phyloP scores from a whole-genome alignment of 768 basidiomycete species.

The Russula ochroleuca region DNA sequence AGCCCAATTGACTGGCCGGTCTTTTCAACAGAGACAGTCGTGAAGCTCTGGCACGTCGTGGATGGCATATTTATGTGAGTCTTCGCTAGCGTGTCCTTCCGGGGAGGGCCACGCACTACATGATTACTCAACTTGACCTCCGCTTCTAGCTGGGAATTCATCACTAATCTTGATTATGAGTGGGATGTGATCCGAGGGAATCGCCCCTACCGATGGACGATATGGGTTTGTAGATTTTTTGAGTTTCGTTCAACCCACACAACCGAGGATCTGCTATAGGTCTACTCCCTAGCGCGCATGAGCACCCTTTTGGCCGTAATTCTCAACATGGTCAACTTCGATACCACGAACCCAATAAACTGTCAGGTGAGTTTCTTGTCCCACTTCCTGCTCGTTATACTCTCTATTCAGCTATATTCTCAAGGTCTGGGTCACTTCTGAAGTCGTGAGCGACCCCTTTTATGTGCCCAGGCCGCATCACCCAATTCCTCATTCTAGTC shows the following conservation, averaged over 20 bases:
- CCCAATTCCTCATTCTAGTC: no score
- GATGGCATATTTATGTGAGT: constrained; percentile 12
- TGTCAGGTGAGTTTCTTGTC: no score
- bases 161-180: background rate
- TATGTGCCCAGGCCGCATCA: background rate
- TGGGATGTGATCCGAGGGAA: constrained; percentile 2
- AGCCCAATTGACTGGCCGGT: background rate
- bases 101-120: no score
- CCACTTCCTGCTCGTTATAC: no score
- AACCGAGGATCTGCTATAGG: background rate
- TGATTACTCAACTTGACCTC: background rate
- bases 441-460: background rate
- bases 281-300: constrained; percentile 13
- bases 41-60: constrained; percentile 12
- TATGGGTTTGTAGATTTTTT: constrained; percentile 4
- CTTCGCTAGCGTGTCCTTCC: background rate
- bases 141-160: constrained; percentile 1
- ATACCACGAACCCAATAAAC: no score
- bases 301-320: no score
- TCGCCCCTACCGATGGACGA: constrained; percentile 12
- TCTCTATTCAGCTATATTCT: no score
- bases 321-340: no score
- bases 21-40: background rate
- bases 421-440: no score
- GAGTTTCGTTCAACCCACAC: background rate